Conservation (phyloP, 257 asterid species). For the Penstemon eatonii region DNA sequence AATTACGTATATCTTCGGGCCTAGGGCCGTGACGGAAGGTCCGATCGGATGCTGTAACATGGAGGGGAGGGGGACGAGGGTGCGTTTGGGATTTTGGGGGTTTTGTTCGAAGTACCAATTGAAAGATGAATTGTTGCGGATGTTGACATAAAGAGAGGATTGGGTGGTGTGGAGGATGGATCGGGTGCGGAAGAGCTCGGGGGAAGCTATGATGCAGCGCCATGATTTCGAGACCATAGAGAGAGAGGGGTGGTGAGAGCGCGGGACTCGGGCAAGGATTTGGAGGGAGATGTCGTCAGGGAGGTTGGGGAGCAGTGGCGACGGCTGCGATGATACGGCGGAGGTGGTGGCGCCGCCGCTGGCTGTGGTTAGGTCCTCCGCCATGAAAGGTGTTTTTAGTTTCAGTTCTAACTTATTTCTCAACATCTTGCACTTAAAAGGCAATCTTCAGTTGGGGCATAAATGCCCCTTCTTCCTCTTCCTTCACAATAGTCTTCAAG, state of each 20-base stretch:
- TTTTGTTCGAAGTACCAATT: constrained; percentile 57
- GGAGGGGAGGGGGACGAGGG: constrained; percentile 48
- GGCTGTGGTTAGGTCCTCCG: constrained; percentile 25
- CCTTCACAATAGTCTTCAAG: too few species aligned
- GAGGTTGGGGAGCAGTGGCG: constrained; percentile 49
- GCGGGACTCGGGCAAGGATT: constrained; percentile 74
- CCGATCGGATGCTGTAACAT: constrained; percentile 65
- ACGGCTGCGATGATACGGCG: constrained; percentile 18
- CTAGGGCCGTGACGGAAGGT: constrained; percentile 57
- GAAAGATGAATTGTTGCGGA: constrained; percentile 59
- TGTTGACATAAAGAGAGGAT: constrained; percentile 56
- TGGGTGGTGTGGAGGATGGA: constrained; percentile 56
- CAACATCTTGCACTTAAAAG: background rate
- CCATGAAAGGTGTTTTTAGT: constrained; percentile 26
- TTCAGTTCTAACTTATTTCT: constrained; percentile 19
- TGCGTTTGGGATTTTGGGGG: constrained; percentile 28
- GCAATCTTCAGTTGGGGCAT: too few species aligned
- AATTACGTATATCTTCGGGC: constrained; percentile 61
- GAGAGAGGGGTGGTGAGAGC: constrained; percentile 52
- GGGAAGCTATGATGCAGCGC: constrained; percentile 50
- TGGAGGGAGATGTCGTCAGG: constrained; percentile 78
- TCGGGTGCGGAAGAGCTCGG: constrained; percentile 61
- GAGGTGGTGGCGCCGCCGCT: constrained; percentile 21
- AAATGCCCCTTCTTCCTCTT: too few species aligned
- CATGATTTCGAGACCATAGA: constrained; percentile 78